A percentile compares a stretch with the other conserved stretches of the same genome.
These are phyloP conservation scores for Colletotrichum godetiae DNA, from an alignment of 2,329 filamentous ascomycete genomes.

Conservation along the genomic window DNA sequence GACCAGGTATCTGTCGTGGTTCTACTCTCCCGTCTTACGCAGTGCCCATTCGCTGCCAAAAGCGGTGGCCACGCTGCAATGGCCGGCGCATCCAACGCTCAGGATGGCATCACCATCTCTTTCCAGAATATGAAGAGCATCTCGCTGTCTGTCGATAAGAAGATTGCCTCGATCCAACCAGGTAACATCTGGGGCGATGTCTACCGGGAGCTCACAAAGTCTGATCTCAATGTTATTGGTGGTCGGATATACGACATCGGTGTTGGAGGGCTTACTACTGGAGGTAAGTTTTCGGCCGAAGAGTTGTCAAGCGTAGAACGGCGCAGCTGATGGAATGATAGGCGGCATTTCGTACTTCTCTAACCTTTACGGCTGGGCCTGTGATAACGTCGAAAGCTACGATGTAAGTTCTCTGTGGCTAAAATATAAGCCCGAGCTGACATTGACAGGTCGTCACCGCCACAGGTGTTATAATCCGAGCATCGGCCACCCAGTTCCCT, in stretches of 20 bases:
- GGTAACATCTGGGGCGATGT: constrained; percentile 55
- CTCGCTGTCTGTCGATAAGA: constrained; percentile 42
- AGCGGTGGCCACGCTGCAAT: constrained; percentile 34
- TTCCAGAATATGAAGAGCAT: constrained; percentile 20
- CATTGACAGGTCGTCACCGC: constrained; percentile 53
- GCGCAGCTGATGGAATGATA: background rate
- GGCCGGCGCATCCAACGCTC: constrained; percentile 27
- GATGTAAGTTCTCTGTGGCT: background rate
- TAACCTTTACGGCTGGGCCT: constrained; percentile 53
- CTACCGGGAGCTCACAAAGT: constrained; percentile 47
- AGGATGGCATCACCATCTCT: constrained; percentile 29
- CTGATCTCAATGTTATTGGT: constrained; percentile 49
- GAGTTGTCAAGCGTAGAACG: background rate
- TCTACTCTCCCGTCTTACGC: constrained; percentile 40
- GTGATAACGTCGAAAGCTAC: constrained; percentile 51
- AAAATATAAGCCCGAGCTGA: background rate
- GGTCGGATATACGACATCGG: constrained; percentile 53
- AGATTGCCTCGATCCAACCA: constrained; percentile 48
- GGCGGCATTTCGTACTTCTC: constrained; percentile 40
- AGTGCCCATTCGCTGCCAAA: constrained; percentile 38
- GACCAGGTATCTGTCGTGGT: constrained; percentile 43
- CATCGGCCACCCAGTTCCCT: constrained; percentile 51
- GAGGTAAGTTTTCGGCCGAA: constrained; percentile 37
- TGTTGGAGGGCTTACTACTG: constrained; percentile 52
- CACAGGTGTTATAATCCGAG: constrained; percentile 54